Percentiles rank a stretch among this genome's conserved stretches.
These are phyloP conservation scores for Aotearoamyces nothofagi DNA, from an alignment of 2,329 filamentous ascomycete genomes.

Conservation along the genomic window DNA sequence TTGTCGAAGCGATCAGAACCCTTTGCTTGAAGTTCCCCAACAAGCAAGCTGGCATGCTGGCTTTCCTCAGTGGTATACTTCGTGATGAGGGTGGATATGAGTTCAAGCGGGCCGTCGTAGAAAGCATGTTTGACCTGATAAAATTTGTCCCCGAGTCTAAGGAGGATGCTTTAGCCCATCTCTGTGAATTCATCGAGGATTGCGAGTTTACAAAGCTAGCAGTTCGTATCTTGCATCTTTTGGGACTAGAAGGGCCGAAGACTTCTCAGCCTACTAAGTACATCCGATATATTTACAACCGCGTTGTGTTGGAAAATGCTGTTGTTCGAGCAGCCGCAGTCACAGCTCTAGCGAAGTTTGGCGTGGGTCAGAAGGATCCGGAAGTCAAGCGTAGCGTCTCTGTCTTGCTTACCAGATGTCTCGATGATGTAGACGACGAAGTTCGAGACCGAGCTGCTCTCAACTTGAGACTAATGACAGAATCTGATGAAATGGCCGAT, in stretches of 20 bases:
- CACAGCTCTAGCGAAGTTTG: conserved; percentile 91
- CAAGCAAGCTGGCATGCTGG: conserved; percentile 96
- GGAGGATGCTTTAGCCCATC: conserved; percentile 72
- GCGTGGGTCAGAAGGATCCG: conserved; percentile 87
- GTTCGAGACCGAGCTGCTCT: conserved; percentile 90
- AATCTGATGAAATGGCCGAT: conserved; percentile 64
- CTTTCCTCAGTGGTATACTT: conserved; percentile 92
- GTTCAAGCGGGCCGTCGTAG: conserved; percentile 93
- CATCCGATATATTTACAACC: conserved; percentile 98
- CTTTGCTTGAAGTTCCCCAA: conserved; percentile 94
- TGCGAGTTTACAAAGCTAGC: conserved; percentile 98
- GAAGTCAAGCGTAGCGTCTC: conserved; percentile 94
- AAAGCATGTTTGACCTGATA: conserved; percentile 98
- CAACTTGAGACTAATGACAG: conserved; percentile 81
- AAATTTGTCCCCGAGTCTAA: conserved; percentile 90
- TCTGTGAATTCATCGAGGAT: conserved; percentile 98
- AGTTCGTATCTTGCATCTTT: conserved; percentile 83
- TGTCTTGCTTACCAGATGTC: conserved; percentile 79
- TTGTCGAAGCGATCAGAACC: conserved; percentile 94
- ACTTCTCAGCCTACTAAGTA: conserved; percentile 96
- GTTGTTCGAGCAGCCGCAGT: conserved; percentile 91
- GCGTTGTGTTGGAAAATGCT: conserved; percentile 92
- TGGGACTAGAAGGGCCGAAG: conserved; percentile 89
- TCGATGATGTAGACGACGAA: conserved; percentile 96
- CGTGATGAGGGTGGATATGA: conserved; percentile 96